phyloP scores from a whole-genome alignment of 1,284 basidiomycete species.

The Tranzscheliella williamsii region DNA sequence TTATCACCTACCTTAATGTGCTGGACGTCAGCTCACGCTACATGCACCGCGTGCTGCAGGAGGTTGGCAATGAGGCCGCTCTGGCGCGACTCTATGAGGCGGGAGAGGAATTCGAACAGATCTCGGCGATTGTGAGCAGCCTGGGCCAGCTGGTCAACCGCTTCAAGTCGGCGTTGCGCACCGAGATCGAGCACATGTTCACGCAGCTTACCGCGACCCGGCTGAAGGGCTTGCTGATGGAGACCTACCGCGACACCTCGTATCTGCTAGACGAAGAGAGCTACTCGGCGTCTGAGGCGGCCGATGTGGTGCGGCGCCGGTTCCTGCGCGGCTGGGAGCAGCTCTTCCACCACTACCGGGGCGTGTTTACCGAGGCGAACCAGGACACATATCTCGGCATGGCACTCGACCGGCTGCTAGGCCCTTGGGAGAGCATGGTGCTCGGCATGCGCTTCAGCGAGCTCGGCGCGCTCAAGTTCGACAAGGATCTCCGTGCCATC shows the following conservation, averaged over 20 bases:
- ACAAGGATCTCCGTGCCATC: conserved; percentile 85
- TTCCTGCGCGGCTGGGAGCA: conserved; percentile 83
- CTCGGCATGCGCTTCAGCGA: conserved; percentile 83
- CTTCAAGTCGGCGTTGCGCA: conserved; percentile 63
- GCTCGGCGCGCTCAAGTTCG: conserved; percentile 96
- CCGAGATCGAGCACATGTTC: conserved; percentile 89
- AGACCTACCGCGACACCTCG: conserved; percentile 84
- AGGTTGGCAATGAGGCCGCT: conserved; percentile 27
- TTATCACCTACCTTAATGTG: conserved; percentile 56
- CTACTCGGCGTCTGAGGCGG: conserved; percentile 80
- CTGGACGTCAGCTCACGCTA: conserved; percentile 50
- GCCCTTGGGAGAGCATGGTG: conserved; percentile 90
- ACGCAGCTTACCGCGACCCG: conserved; percentile 86
- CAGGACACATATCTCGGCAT: conserved; percentile 82
- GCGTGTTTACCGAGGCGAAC: conserved; percentile 81
- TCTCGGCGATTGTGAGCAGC: conserved; percentile 6
- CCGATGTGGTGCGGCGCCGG: conserved; percentile 81
- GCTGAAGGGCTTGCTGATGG: conserved; percentile 77
- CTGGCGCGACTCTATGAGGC: conserved; percentile 31
- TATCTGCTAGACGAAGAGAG: conserved; percentile 82
- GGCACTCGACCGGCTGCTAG: conserved; percentile 79
- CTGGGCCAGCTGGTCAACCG: conserved; percentile 15
- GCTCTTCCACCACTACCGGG: conserved; percentile 69
- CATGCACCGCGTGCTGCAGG: conserved; percentile 44
- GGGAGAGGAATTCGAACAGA: conserved; percentile 6